Percentiles rank a stretch among this genome's conserved stretches.
phyloP scores from a whole-genome alignment of 371 early-diverging fungal species.

The Apophysomyces sp. region DNA sequence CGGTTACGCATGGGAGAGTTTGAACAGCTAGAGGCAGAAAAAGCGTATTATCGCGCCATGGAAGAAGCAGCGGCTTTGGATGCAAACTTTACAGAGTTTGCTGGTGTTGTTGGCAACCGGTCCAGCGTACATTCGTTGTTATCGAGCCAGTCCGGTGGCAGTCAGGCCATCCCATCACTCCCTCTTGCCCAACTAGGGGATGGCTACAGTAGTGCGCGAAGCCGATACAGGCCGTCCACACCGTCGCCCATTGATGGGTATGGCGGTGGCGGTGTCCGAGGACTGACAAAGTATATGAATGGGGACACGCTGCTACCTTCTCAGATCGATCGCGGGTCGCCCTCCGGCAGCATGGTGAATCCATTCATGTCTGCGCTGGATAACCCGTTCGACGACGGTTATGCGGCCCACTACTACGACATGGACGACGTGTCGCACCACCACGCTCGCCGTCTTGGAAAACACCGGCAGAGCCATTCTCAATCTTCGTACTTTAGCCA shows the following conservation, averaged over 20 bases:
- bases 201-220: constrained; percentile 10
- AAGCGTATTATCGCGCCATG: constrained; percentile 23
- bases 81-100: constrained; percentile 43
- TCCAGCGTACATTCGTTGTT: constrained; percentile 2
- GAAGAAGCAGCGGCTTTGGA: constrained; percentile 47
- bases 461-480: constrained; percentile 31
- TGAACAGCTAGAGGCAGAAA: constrained; percentile 32
- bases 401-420: constrained; percentile 7
- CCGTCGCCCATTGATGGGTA: constrained; percentile 8
- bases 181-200: constrained; percentile 34
- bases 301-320: neutral
- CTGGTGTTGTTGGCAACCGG: constrained; percentile 23
- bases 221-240: neutral
- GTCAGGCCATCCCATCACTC: constrained; percentile 16
- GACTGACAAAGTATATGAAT: constrained; percentile 3
- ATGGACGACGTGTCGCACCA: neutral
- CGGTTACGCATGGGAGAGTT: constrained; percentile 38
- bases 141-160: neutral
- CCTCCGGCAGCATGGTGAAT: neutral
- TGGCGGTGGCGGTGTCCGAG: constrained; percentile 1
- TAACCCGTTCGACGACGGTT: constrained; percentile 41
- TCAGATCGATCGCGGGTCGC: neutral
- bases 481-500: constrained; percentile 27
- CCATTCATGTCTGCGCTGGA: constrained; percentile 24
- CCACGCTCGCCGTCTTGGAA: constrained; percentile 4